phyloP scores from a whole-genome alignment of 345 rosid species.

The Crucihimalaya himalaica region DNA sequence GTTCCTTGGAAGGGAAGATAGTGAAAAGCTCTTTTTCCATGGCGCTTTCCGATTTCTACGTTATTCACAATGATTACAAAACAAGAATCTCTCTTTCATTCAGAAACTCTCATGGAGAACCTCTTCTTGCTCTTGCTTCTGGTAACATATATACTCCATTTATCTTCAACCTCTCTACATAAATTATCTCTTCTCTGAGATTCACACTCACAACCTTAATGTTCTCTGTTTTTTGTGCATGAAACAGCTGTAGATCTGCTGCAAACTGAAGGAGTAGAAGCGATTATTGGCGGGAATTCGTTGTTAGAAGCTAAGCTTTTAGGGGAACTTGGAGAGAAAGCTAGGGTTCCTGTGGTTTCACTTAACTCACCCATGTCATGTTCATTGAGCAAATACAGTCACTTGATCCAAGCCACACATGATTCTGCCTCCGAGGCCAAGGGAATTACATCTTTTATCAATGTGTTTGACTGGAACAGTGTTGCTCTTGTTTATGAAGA shows the following conservation, averaged over 20 bases:
- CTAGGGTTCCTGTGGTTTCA: slow-evolving; percentile 39
- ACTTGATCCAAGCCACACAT: slow-evolving; percentile 34
- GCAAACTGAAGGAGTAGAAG: slow-evolving; percentile 20
- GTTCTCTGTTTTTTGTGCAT: neutral
- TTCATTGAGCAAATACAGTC: slow-evolving; percentile 21
- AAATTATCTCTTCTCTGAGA: neutral
- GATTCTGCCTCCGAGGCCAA: slow-evolving; percentile 35
- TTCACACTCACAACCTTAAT: neutral
- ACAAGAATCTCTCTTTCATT: slow-evolving; percentile 17
- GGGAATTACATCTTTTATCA: slow-evolving; percentile 29
- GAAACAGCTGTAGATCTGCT: slow-evolving; percentile 34
- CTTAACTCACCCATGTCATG: slow-evolving; percentile 8
- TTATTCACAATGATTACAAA: slow-evolving; percentile 2
- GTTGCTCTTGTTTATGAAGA: slow-evolving; percentile 40
- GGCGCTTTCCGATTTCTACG: slow-evolving; percentile 39
- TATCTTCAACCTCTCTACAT: neutral
- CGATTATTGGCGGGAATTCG: slow-evolving; percentile 24
- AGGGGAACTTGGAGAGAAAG: slow-evolving; percentile 39
- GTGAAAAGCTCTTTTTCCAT: slow-evolving; percentile 25
- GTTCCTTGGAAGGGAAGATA: slow-evolving; percentile 35
- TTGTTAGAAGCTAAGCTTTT: slow-evolving; percentile 28
- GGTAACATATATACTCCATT: neutral
- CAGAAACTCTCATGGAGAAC: slow-evolving; percentile 36
- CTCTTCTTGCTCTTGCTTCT: slow-evolving; percentile 35
- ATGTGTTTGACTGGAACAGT: slow-evolving; percentile 37